Conservation (phyloP, 2,329 filamentous ascomycete species). For the Fusarium gaditjirri region DNA sequence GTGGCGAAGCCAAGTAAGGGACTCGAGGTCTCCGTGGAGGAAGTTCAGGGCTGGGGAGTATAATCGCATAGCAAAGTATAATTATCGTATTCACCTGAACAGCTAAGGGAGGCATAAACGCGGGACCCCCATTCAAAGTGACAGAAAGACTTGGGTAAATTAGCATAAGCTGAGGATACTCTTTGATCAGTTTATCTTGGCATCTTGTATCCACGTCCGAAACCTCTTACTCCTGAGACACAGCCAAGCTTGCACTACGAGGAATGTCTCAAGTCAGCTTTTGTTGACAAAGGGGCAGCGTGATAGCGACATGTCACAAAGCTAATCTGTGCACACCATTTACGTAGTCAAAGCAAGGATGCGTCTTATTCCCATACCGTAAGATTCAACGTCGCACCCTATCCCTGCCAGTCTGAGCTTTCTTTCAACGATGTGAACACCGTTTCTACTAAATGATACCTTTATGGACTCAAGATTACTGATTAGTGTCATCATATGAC, state of each 20-base stretch:
- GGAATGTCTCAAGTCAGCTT: not conserved
- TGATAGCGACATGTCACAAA: not conserved
- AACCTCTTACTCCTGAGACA: no score
- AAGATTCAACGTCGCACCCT: conserved; percentile 11
- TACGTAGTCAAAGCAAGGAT: not conserved
- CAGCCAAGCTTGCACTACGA: not conserved
- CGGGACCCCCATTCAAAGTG: no score
- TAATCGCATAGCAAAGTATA: not conserved
- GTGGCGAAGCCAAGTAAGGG: conserved; percentile 32
- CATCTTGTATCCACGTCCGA: no score
- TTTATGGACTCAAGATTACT: accelerated
- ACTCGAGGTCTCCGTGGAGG: conserved; percentile 4
- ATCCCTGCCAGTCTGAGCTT: not conserved
- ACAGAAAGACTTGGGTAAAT: no score
- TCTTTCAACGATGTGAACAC: conserved; percentile 18
- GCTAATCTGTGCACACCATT: not conserved
- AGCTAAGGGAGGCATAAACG: no score
- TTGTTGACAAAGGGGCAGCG: not conserved
- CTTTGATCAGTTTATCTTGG: no score
- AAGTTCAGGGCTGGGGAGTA: conserved; percentile 23
- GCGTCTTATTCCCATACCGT: conserved; percentile 8
- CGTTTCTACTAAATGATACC: not conserved
- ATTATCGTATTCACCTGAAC: not conserved
- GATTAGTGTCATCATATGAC: accelerated
- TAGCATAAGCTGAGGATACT: no score